These are phyloP conservation scores for Naganishia sp. DNA, from an alignment of 1,284 basidiomycete genomes.

Conservation along the genomic window DNA sequence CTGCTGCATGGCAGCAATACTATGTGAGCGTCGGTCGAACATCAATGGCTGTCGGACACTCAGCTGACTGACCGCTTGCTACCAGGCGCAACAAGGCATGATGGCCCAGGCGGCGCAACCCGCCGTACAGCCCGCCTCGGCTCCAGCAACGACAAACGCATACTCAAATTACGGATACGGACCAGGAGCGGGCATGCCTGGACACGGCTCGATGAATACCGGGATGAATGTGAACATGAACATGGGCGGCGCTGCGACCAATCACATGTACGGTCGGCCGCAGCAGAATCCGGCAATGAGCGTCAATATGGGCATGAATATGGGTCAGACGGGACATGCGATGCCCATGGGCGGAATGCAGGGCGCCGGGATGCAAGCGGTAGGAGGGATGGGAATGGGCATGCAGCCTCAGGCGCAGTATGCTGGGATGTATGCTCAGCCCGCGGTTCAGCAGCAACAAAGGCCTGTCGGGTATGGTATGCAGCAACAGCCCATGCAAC, in stretches of 20 bases:
- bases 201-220: conserved; percentile 34
- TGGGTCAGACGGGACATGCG: conserved; percentile 12
- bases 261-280: conserved; percentile 20
- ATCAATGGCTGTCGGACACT: neutral
- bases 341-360: conserved; percentile 17
- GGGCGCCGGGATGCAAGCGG: conserved; percentile 18
- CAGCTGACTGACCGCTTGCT: neutral
- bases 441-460: conserved; percentile 30
- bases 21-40: conserved; percentile 21
- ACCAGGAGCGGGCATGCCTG: conserved; percentile 40
- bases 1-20: conserved; percentile 32
- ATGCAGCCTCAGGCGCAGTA: conserved; percentile 27
- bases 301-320: conserved; percentile 13
- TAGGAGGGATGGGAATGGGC: conserved; percentile 1
- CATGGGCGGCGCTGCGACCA: neutral
- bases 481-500: conserved; percentile 7
- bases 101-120: conserved; percentile 22
- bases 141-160: conserved; percentile 23
- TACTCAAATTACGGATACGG: conserved; percentile 44
- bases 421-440: conserved; percentile 28
- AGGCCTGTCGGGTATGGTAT: conserved; percentile 28
- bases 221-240: conserved; percentile 26
- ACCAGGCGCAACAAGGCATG: conserved; percentile 25
- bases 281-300: conserved; percentile 15
- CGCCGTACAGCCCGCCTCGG: conserved; percentile 6